Evolutionary conservation across 108 stramenopile genomes (phyloP).

Genomic region (Cylindrotheca fusiformis): DNA sequence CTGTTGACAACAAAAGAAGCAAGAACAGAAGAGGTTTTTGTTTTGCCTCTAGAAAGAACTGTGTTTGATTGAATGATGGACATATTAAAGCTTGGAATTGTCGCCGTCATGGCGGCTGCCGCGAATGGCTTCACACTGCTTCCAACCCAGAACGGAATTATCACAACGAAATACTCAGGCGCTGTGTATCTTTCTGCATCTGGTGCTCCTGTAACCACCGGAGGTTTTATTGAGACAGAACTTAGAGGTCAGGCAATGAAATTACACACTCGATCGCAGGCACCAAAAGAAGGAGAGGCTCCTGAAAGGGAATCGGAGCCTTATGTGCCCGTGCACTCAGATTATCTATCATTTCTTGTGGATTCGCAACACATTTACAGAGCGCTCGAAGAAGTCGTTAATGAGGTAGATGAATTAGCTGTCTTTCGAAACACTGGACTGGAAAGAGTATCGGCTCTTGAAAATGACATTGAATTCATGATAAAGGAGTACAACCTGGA

Average conservation of each 20-base stretch:
- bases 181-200: conserved; percentile 7
- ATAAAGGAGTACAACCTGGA: conserved; percentile 50
- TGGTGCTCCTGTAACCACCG: conserved; percentile 10
- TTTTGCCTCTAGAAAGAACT: too few relatives aligned
- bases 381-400: conserved; percentile 79
- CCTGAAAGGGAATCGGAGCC: conserved; percentile 37
- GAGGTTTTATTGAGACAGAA: conserved; percentile 76
- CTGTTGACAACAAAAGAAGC: too few relatives aligned
- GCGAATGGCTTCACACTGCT: too few relatives aligned
- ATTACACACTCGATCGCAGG: conserved; percentile 86
- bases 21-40: too few relatives aligned
- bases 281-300: conserved; percentile 87
- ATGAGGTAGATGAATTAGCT: conserved; percentile 43
- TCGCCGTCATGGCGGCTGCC: too few relatives aligned
- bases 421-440: conserved; percentile 83
- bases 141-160: too few relatives aligned
- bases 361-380: conserved; percentile 81
- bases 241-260: conserved; percentile 90
- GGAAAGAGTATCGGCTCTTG: conserved; percentile 69
- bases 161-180: too few relatives aligned
- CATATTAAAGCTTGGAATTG: too few relatives aligned
- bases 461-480: conserved; percentile 87
- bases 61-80: too few relatives aligned
- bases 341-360: conserved; percentile 80
- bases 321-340: conserved; percentile 57